Base-by-base conservation (phyloP, 1,284 basidiomycete genomes). In the Polyporus tsugae region DNA sequence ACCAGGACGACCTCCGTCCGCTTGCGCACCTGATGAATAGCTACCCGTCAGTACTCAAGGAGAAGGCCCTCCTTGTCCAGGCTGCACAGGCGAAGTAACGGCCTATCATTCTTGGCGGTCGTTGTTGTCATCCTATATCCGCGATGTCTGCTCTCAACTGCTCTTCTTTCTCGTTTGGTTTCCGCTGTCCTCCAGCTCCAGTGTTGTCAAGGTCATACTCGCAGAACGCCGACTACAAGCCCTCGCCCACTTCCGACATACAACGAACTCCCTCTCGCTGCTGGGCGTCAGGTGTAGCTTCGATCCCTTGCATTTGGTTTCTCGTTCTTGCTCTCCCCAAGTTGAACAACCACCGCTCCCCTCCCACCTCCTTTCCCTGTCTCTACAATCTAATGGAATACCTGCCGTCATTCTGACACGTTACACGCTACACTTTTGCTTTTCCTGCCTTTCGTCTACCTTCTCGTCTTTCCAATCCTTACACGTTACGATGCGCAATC, bases 11-110 rank as follows among this genome's bases (percentile, higher is more conserved):
- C 75, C 84, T 97, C 33, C 87, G 93, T 41, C 83, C 94, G 0
- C 85, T 96, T 49, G 92, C 93, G 10, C 93, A 95, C 77, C 84
- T 97, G 63, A 93, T 95, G 92, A 93, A 95, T 78, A 92, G 91
- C 76, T 96, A 95, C 78, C 92, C 94, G 7, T 82, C 87, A 2
- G 86, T 95, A 2, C 82, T 96, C 69, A 94, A 91, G 81, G 93
- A 94, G 78, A 95, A 94, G 79, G 90, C 84, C 4, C 71, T 84
- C 57, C 75, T 83, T 5, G 63, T 81, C 19, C 83, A 84, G 65
- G 78, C 78, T 6, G 73, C 79, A 11, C 76, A 78, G 62, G 66
- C 76, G 60, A 80, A 78, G 68, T 78, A 74, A 73, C 42, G 29
- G 1, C 35, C n/a, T 60, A 64, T 60, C 22, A 10, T 19, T 25